These are phyloP conservation scores for Thermomucor indicae-seudaticae DNA, from an alignment of 371 early-diverging fungal genomes.

Conservation along the genomic window DNA sequence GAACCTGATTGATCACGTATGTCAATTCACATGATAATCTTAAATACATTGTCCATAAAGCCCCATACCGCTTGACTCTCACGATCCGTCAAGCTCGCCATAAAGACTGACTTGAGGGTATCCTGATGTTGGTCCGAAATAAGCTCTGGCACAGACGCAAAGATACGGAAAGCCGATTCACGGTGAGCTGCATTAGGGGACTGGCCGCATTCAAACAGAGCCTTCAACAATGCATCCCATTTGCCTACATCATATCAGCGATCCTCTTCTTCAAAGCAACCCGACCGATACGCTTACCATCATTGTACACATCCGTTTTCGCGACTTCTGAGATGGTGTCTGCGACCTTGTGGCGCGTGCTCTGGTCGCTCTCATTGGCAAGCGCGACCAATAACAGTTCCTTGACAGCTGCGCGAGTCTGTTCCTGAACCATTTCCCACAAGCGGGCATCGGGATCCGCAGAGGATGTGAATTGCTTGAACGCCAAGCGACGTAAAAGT, in stretches of 20 bases:
- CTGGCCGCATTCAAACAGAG: slow-evolving; percentile 76
- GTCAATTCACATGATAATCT: no score
- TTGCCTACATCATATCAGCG: slow-evolving; percentile 31
- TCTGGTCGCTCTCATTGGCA: slow-evolving; percentile 64
- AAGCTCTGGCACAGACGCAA: slow-evolving; percentile 75
- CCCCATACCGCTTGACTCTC: slow-evolving; percentile 40
- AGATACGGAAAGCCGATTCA: slow-evolving; percentile 87
- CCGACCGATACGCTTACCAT: slow-evolving; percentile 34
- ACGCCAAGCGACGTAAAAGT: slow-evolving; percentile 83
- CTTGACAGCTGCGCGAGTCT: slow-evolving; percentile 64
- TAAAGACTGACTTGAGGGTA: slow-evolving; percentile 68
- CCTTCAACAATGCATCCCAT: slow-evolving; percentile 81
- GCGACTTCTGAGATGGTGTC: slow-evolving; percentile 90
- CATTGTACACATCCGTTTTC: slow-evolving; percentile 60
- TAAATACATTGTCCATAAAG: no score
- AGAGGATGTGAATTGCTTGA: slow-evolving; percentile 53
- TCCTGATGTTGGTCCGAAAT: slow-evolving; percentile 68
- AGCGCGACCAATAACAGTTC: slow-evolving; percentile 72
- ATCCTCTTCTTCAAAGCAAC: background rate
- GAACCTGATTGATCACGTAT: slow-evolving; percentile 65
- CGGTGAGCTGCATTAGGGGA: slow-evolving; percentile 71
- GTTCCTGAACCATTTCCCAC: slow-evolving; percentile 68
- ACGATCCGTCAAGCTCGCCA: slow-evolving; percentile 66
- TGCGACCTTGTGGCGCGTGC: slow-evolving; percentile 84
- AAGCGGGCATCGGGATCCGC: slow-evolving; percentile 52